Base-by-base conservation (phyloP, 2,329 filamentous ascomycete species). In the Daldinia sp. region DNA sequence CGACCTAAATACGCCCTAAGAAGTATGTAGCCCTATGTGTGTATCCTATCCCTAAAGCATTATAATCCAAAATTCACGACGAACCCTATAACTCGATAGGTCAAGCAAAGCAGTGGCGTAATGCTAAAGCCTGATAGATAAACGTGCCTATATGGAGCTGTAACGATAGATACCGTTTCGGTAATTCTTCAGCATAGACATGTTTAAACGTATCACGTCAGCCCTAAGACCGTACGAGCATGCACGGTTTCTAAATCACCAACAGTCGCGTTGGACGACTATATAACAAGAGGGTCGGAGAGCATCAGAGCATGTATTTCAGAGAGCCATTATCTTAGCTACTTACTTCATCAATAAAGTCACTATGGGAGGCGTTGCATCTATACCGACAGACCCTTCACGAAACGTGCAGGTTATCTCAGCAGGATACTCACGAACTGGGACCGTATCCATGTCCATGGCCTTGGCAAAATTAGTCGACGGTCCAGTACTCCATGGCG, bases 401-500 rank as follows among this genome's bases (percentile, higher is more conserved):
- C 69, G 70, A 48, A 69, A 50, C 45, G 67, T 82, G 53, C 72
- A 79, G 64, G 79, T 81, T 57, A 81, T 81, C 58, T 77, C 76
- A 19, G 79, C 78, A 4, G 77, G 78, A 43, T 78, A 77, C 62
- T 75, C 81, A 11, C 77, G 82, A 50, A 84, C 82, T 1, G 82
- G 82, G 11, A 84, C 82, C 0, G 75, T 82, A 8, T 83, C 83
- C 21, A 81, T 83, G 74, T 79, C 78, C 30, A 67, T 78, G 35
- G 83, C 83, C 1, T 72, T 85, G 7, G 77, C 75, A 61, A 80
- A 78, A 58, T 75, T 85, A 3, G 78, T 84, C 4, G 70, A 80
- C 34, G 82, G 80, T 0, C 82, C 83, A 2, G 77, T 81, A 41
- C 79, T 82, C 68, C 82, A 85, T 63, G 80, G 81, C 50, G 83